Conservation (phyloP, 2,329 filamentous ascomycete species). For the Botrytis squamosa region DNA sequence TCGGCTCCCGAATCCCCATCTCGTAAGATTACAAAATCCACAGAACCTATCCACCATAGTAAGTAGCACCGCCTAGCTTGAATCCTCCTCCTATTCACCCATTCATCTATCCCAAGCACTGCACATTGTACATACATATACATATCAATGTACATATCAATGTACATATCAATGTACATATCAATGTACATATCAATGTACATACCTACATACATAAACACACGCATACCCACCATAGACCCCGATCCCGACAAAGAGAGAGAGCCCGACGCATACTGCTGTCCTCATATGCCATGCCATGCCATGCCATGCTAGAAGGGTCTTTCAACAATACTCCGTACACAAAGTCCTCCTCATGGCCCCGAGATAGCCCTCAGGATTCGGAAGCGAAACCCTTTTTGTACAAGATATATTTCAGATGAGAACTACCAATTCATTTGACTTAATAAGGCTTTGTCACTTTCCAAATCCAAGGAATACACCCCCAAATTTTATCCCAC, state of each 20-base stretch:
- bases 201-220: background rate
- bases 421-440: background rate
- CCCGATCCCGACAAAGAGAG: background rate
- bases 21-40: background rate
- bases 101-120: background rate
- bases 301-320: constrained; percentile 2
- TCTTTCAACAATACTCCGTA: background rate
- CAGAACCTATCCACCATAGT: background rate
- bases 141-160: background rate
- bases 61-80: background rate
- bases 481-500: no score
- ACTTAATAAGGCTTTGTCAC: no score
- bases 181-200: background rate
- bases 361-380: background rate
- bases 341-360: background rate
- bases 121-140: background rate
- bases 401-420: background rate
- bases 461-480: background rate
- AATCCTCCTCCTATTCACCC: background rate
- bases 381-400: background rate
- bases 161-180: background rate
- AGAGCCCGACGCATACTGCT: constrained; percentile 1
- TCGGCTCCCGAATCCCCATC: background rate
- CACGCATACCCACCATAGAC: background rate
- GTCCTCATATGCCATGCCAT: background rate